Base-by-base conservation (phyloP, 306 rosid genomes). In the peach (Prunus persica) region DNA sequence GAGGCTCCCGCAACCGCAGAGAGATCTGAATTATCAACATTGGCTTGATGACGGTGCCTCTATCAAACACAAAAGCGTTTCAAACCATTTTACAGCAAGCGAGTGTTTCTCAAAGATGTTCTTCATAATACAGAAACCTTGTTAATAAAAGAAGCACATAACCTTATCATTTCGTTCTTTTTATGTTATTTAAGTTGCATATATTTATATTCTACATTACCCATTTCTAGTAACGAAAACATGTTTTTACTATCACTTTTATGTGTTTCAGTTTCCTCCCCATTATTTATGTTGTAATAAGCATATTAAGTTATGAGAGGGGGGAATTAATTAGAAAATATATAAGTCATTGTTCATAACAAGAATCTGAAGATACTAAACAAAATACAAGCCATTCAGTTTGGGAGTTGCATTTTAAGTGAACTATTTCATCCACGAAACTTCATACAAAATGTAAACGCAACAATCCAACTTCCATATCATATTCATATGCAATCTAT, bases 1-100 rank as follows among this genome's bases (percentile, higher is more conserved):
- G 86, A 84, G 71, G 86, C 74, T 50, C 81, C 86, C n/a, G 67
- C 68, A 64, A 22, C 71, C 58, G 24, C 85, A 75, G 71, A 61
- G 43, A 13, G 27, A 51, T 20, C 25, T n/a, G 60, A 61, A 20
- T 62, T 41, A 45, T 2, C 24, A 55, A 11, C 5, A 6, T 6
- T 14, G 6, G 16, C 14, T 25, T 9, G 20, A 51, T 10, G 61
- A 20, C 13, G 6, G 22, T 67, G 50, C 82, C 86, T 32, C 51
- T 3, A 56, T 51, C 11, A 41, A 47, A 32, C 57, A 20, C 14
- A 1, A n/a, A 9, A 49, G 38, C 0, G 8, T 25, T 24, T 58
- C 60, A 49, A 2, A 68, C 13, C 20, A 15, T 68, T 24, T 46
- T 13, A 47, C 32, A 27, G 41, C 19, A 38, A 65, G n/a, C 51